A percentile compares a stretch with the other conserved stretches of the same genome.
These are phyloP conservation scores for Hymenoscyphus infarciens DNA, from an alignment of 2,329 filamentous ascomycete genomes.

Conservation along the genomic window DNA sequence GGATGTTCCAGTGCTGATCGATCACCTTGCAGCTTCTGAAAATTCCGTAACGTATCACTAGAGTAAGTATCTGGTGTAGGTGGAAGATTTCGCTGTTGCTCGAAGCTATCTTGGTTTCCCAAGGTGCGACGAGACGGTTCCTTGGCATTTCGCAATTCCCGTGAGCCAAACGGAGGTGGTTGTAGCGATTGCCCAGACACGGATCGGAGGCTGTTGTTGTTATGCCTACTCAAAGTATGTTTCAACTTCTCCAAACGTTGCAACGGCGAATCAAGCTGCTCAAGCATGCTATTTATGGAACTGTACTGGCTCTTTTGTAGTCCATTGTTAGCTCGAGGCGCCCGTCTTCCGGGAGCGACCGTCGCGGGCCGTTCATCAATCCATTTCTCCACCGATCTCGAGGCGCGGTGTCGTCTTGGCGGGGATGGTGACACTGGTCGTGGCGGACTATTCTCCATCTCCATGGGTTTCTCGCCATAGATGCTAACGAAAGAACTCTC, in stretches of 20 bases:
- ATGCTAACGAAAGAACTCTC: constrained; percentile 66
- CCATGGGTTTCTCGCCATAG: constrained; percentile 48
- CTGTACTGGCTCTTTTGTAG: constrained; percentile 38
- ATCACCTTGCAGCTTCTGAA: constrained; percentile 49
- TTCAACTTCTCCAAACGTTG: constrained; percentile 48
- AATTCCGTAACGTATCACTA: constrained; percentile 39
- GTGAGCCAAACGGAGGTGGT: constrained; percentile 18
- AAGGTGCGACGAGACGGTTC: constrained; percentile 18
- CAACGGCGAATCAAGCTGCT: constrained; percentile 43
- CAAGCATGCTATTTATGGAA: constrained; percentile 45
- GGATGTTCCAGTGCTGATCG: constrained; percentile 30
- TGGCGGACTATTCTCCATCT: constrained; percentile 18
- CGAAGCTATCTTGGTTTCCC: constrained; percentile 37
- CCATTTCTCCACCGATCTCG: constrained; percentile 32
- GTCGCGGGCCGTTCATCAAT: constrained; percentile 30
- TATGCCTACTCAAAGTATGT: constrained; percentile 28
- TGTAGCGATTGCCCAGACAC: constrained; percentile 13
- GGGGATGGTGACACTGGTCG: constrained; percentile 19
- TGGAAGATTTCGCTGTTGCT: constrained; percentile 32
- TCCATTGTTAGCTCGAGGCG: constrained; percentile 13
- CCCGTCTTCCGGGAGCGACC: constrained; percentile 15
- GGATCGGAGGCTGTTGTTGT: constrained; percentile 11
- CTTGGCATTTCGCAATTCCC: constrained; percentile 9
- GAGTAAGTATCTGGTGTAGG: constrained; percentile 37
- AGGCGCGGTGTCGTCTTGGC: constrained; percentile 21